A percentile compares a stretch with the other conserved stretches of the same genome.
Conservation (phyloP, 441 rosid species). For the Syzygium malaccense region DNA sequence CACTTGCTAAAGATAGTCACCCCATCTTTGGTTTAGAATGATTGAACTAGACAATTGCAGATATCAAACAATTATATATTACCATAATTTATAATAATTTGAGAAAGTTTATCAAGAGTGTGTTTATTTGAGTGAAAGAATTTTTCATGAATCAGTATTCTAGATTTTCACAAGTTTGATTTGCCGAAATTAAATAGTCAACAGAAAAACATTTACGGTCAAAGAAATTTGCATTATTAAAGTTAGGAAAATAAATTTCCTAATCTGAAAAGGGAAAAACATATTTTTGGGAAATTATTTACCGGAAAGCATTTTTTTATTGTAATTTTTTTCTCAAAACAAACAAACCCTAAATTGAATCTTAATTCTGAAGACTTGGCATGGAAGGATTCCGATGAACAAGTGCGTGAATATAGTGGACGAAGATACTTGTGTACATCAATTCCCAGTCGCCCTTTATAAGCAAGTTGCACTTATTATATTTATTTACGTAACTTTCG, state of each 20-base stretch:
- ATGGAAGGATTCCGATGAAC: not conserved
- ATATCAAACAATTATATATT: not conserved
- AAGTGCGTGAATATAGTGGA: not conserved
- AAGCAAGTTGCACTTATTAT: not conserved
- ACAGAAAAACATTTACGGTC: too few species aligned
- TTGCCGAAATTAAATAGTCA: too few species aligned
- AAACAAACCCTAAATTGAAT: not conserved
- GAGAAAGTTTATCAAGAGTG: not conserved
- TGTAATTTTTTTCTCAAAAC: too few species aligned
- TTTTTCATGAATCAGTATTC: too few species aligned
- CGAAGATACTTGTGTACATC: not conserved
- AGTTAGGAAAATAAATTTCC: too few species aligned
- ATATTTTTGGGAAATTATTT: too few species aligned
- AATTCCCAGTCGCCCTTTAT: not conserved
- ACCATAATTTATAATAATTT: not conserved
- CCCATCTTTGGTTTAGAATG: not conserved
- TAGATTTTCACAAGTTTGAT: too few species aligned
- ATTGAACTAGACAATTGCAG: not conserved
- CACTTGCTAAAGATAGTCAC: not conserved
- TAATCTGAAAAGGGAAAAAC: too few species aligned
- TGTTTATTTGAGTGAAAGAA: too few species aligned
- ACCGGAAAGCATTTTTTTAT: too few species aligned
- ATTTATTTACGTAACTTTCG: not conserved
- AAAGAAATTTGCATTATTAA: too few species aligned
- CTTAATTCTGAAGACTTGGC: not conserved